phyloP scores from a whole-genome alignment of 129 eudicot genomes.

The Flaveria trinervia region DNA sequence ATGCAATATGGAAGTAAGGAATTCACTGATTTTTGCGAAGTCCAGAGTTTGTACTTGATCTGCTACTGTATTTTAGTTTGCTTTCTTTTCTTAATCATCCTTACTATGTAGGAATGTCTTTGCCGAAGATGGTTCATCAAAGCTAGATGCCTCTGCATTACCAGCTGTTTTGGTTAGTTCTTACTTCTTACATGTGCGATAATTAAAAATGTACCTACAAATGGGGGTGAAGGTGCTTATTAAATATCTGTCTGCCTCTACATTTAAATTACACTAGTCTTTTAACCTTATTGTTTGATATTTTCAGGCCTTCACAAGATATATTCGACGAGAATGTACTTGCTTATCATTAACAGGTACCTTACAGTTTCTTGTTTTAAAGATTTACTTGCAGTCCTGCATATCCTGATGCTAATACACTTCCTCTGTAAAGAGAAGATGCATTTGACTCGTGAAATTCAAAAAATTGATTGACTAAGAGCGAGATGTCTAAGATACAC shows the following conservation, averaged over 20 bases:
- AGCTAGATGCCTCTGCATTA: constrained; percentile 60
- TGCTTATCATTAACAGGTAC: constrained; percentile 86
- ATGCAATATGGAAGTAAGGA: constrained; percentile 78
- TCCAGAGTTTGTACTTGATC: neutral
- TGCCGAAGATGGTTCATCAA: constrained; percentile 65
- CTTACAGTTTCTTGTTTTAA: neutral
- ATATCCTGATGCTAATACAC: constrained; percentile 4
- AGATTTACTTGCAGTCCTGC: constrained; percentile 17
- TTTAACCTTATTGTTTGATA: neutral
- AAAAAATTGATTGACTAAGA: neutral
- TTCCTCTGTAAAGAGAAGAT: constrained; percentile 9
- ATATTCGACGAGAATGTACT: constrained; percentile 68
- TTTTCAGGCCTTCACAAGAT: constrained; percentile 83
- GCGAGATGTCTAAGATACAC: constrained; percentile 8
- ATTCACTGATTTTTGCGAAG: constrained; percentile 5
- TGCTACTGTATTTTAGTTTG: constrained; percentile 2
- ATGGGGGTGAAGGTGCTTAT: neutral
- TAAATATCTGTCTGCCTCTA: neutral
- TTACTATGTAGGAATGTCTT: constrained; percentile 67
- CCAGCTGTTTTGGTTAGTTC: constrained; percentile 64
- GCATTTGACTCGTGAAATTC: neutral
- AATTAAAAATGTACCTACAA: neutral
- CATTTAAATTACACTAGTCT: neutral
- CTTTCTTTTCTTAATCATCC: constrained; percentile 8
- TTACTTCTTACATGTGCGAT: constrained; percentile 15